Percentiles rank a stretch among this genome's conserved stretches.
phyloP scores from a whole-genome alignment of 257 asterid genomes.

The Penstemon davidsonii region DNA sequence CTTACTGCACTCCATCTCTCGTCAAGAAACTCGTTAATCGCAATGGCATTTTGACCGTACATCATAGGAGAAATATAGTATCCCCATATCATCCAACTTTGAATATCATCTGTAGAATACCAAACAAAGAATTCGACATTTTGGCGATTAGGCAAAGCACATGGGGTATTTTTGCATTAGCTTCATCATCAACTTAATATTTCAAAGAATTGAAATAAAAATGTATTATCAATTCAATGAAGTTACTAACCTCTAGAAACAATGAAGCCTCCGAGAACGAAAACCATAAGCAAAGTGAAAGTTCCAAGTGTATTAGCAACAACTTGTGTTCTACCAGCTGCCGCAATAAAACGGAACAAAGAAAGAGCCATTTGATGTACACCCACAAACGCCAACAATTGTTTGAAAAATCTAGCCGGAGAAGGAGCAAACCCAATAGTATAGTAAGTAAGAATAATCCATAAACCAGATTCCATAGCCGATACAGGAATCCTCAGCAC shows the following conservation, averaged over 20 bases:
- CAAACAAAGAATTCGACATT: background rate
- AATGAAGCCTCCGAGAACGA: slow-evolving; percentile 76
- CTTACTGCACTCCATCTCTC: slow-evolving; percentile 85
- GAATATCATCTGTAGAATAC: slow-evolving; percentile 56
- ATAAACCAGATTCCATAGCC: slow-evolving; percentile 56
- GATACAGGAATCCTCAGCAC: slow-evolving; percentile 67
- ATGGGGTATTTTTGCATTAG: background rate
- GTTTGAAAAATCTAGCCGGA: slow-evolving; percentile 71
- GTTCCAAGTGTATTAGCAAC: slow-evolving; percentile 76
- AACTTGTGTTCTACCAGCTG: slow-evolving; percentile 69
- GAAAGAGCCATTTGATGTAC: slow-evolving; percentile 83
- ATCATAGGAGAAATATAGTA: slow-evolving; percentile 88
- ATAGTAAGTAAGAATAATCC: slow-evolving; percentile 77
- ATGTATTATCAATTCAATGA: background rate
- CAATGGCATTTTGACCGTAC: slow-evolving; percentile 90
- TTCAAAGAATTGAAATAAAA: background rate
- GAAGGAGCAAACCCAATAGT: slow-evolving; percentile 86
- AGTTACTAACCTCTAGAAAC: slow-evolving; percentile 57
- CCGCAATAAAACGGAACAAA: slow-evolving; percentile 75
- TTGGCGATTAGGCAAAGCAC: background rate
- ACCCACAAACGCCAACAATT: slow-evolving; percentile 65
- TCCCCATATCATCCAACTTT: slow-evolving; percentile 91
- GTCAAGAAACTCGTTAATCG: slow-evolving; percentile 76
- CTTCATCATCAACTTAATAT: background rate
- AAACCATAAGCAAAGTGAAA: slow-evolving; percentile 63